These are phyloP conservation scores for Gracilaria gracilis DNA, from an alignment of 23 red algal genomes.

Conservation along the genomic window DNA sequence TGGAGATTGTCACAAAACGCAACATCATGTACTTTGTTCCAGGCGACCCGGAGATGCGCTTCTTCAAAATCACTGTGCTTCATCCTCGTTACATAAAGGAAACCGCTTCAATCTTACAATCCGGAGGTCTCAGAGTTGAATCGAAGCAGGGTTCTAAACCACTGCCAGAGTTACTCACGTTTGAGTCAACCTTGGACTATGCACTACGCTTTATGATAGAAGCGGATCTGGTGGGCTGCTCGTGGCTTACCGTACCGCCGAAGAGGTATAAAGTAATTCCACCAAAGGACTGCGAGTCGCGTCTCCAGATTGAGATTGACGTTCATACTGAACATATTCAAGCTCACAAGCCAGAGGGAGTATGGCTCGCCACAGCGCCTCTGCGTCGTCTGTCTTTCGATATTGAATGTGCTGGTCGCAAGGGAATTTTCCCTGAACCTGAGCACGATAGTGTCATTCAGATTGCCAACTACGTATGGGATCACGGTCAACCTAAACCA, in stretches of 20 bases:
- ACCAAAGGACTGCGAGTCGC: background rate
- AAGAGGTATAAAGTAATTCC: constrained; percentile 60
- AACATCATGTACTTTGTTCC: constrained; percentile 89
- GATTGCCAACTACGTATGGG: constrained; percentile 96
- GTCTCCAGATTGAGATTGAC: constrained; percentile 88
- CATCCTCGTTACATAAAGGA: constrained; percentile 69
- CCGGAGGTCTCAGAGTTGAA: constrained; percentile 49
- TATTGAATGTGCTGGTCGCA: constrained; percentile 95
- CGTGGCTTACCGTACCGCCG: constrained; percentile 88
- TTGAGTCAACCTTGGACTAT: constrained; percentile 92
- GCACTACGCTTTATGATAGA: constrained; percentile 97
- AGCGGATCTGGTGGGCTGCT: constrained; percentile 84
- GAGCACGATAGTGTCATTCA: constrained; percentile 96
- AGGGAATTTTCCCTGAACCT: constrained; percentile 96
- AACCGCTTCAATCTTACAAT: constrained; percentile 35
- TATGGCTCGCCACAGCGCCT: constrained; percentile 91
- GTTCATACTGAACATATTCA: constrained; percentile 59
- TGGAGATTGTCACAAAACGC: constrained; percentile 76
- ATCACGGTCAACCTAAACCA: constrained; percentile 50
- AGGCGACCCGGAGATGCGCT: constrained; percentile 71
- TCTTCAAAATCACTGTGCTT: constrained; percentile 83
- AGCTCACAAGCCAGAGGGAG: constrained; percentile 87
- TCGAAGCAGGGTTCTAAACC: background rate
- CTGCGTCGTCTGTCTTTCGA: constrained; percentile 94
- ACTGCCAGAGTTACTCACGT: constrained; percentile 59